These are phyloP conservation scores for Suillus luteus DNA, from an alignment of 768 basidiomycete genomes.

Conservation along the genomic window DNA sequence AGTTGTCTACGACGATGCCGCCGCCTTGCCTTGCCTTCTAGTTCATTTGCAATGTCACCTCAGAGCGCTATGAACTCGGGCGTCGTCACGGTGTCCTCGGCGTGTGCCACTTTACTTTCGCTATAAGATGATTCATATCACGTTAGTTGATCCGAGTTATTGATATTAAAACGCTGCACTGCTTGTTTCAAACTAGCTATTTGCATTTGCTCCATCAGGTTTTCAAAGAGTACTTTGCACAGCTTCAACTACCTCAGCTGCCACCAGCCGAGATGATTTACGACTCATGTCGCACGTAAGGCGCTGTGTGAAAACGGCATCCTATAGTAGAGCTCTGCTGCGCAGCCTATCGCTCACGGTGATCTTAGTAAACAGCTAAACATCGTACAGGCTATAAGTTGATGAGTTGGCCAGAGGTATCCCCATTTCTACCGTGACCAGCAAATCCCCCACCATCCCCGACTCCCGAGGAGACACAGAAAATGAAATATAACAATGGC, in stretches of 20 bases:
- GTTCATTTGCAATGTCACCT: not conserved
- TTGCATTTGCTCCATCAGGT: not conserved
- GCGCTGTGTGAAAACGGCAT: not conserved
- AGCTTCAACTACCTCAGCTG: not conserved
- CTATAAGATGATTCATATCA: not conserved
- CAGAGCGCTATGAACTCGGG: not conserved
- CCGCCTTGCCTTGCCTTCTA: not conserved
- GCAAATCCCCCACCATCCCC: not conserved
- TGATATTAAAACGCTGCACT: not conserved
- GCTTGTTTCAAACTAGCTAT: not conserved
- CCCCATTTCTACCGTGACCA: not conserved
- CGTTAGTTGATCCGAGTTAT: not conserved
- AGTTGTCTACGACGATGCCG: not conserved
- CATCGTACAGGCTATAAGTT: not conserved
- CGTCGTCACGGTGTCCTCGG: not conserved
- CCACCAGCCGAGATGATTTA: not conserved
- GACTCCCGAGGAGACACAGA: not conserved
- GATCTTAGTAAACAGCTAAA: not conserved
- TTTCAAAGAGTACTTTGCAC: not conserved
- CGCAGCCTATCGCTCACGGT: not conserved
- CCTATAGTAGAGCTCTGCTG: not conserved
- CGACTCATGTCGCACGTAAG: too few species aligned
- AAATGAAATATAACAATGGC: constrained; percentile 21
- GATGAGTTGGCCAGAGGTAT: not conserved
- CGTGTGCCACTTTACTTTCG: not conserved